phyloP scores from a whole-genome alignment of 2,329 filamentous ascomycete genomes.

The Ceratocystis huliohia region DNA sequence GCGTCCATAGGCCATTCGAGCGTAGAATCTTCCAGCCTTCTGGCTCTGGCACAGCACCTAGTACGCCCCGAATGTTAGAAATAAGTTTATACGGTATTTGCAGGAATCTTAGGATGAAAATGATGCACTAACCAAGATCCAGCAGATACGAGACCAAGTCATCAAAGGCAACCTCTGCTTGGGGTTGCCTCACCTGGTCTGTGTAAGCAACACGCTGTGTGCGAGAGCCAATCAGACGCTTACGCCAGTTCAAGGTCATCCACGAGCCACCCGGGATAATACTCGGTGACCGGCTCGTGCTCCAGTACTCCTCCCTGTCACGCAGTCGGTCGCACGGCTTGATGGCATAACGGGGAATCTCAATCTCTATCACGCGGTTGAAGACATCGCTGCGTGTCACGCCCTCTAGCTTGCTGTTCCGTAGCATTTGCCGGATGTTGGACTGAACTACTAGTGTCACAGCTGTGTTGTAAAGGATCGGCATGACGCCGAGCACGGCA shows the following conservation, averaged over 20 bases:
- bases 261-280: slow-evolving; percentile 48
- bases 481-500: slow-evolving; percentile 46
- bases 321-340: slow-evolving; percentile 45
- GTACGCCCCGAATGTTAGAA: not conserved
- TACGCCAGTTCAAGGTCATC: slow-evolving; percentile 54
- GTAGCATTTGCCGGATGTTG: slow-evolving; percentile 46
- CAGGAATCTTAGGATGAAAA: not conserved
- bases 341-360: slow-evolving; percentile 51
- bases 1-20: slow-evolving; percentile 48
- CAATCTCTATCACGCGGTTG: slow-evolving; percentile 53
- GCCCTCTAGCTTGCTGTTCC: slow-evolving; percentile 43
- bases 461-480: slow-evolving; percentile 53
- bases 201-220: slow-evolving; percentile 52
- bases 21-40: slow-evolving; percentile 46
- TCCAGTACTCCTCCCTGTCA: slow-evolving; percentile 46
- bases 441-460: slow-evolving; percentile 47
- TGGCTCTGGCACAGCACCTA: slow-evolving; percentile 43
- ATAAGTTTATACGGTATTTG: not conserved
- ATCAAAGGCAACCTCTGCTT: slow-evolving; percentile 43
- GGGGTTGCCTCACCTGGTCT: slow-evolving; percentile 41
- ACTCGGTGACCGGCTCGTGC: slow-evolving; percentile 38
- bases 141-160: slow-evolving; percentile 49
- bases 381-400: slow-evolving; percentile 51
- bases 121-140: slow-evolving; percentile 35
- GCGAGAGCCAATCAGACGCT: slow-evolving; percentile 48